Percentiles rank a stretch among this genome's conserved stretches.
Evolutionary conservation across 305 asterid genomes (phyloP).

Genomic region (Ruellia speciosa): DNA sequence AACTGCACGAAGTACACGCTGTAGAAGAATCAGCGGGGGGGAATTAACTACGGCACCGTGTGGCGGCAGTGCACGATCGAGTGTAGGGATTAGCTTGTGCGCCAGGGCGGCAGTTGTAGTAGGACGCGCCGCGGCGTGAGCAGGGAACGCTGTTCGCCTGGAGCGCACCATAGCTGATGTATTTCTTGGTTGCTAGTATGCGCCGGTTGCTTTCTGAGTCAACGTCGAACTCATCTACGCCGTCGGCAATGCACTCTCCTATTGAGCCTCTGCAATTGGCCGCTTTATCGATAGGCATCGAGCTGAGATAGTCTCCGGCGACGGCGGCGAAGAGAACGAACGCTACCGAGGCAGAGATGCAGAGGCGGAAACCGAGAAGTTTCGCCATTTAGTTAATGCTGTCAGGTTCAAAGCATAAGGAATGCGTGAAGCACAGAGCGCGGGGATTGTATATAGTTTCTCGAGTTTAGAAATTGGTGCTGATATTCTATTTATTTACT

Average conservation of each 20-base stretch:
- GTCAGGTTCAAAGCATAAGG: not conserved
- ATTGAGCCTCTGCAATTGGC: not conserved
- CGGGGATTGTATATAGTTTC: slow-evolving; percentile 28
- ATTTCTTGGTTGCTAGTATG: not conserved
- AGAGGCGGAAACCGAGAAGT: slow-evolving; percentile 23
- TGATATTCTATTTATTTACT: slow-evolving; percentile 28
- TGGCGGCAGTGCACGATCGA: not conserved
- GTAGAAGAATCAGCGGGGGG: too few species aligned
- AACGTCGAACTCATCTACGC: not conserved
- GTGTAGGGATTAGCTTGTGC: not conserved
- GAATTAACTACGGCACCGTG: not conserved
- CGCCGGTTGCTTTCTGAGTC: not conserved
- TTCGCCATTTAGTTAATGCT: slow-evolving; percentile 31
- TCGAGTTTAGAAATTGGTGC: slow-evolving; percentile 3
- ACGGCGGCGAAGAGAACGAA: slow-evolving; percentile 25
- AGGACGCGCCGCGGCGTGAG: not conserved
- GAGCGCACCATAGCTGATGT: slow-evolving; percentile 2
- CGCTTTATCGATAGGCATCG: slow-evolving; percentile 32
- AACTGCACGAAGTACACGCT: not conserved
- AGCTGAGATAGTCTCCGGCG: slow-evolving; percentile 32
- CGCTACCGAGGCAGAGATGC: slow-evolving; percentile 32
- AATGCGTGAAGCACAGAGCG: slow-evolving; percentile 18
- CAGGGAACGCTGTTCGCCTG: not conserved
- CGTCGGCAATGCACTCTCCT: not conserved
- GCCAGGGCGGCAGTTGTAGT: slow-evolving; percentile 2